Evolutionary conservation across 2,329 filamentous ascomycete genomes (phyloP), one percentile per base, ranked within the genome.

Genomic region (Calonectria henricotiae): DNA sequence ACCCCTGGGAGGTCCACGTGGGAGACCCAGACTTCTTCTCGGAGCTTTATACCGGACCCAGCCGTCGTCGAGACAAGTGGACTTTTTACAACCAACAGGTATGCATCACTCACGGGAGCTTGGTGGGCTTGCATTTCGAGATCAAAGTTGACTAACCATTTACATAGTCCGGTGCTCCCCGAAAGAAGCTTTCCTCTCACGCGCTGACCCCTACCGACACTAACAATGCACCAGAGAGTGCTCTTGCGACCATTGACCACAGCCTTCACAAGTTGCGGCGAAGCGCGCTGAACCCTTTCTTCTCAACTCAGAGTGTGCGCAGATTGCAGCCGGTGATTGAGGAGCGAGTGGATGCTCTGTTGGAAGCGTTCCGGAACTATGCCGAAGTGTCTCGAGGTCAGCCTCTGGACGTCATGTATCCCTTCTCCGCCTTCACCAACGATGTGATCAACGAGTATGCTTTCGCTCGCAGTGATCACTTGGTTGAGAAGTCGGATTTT

Each of bases 381-480:
- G 80, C 78, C 12, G 64, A 75, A 23, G 70, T 75, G 8, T 73
- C 71, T 11, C 55, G 71, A 4, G 76, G 75, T n/a, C 73, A 75
- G 61, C 80, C 80, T 46, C 68, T 83, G 49, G 77, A 83, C 69
- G 71, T 82, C 44, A 79, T 82, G 79, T 82, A 82, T 58, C 82
- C 79, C 9, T 83, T 82, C 54, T 81, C 81, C 8, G 82, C 82
- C 23, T 82, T 83, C 60, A 82, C 82, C 49, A 83, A 83, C 66
- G 82, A 84, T 65, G 79, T 83, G 39, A 83, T 84, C 49, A 83
- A 83, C 67, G 82, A 84, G 74, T 83, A 83, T 69, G 79, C 80
- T 25, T 83, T 83, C 76, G 79, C 81, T 67, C 75, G 79, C 62
- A 80, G 76, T 65, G 79, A 81, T 27, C 80, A 80, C 39, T 70